Base-by-base conservation (phyloP, 345 rosid genomes). In the Linum lewisii region DNA sequence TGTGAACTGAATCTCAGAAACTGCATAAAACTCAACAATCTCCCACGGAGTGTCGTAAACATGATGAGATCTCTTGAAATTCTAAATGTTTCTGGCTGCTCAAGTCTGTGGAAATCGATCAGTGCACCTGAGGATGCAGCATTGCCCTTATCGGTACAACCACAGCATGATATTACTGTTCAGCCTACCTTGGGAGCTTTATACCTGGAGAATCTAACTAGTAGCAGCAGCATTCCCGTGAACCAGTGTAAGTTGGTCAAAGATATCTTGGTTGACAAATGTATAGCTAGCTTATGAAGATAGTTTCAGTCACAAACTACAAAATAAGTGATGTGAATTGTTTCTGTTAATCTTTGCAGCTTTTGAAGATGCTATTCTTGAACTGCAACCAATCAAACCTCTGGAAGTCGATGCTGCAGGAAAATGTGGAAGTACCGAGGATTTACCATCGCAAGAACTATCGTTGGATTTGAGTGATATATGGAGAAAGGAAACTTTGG, bases 1-100 rank as follows among this genome's bases (percentile, higher is more conserved):
- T n/a, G 22, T 51, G 21, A 51, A n/a, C 54, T 51, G 54, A 51
- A 51, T n/a, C 54, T 51, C 3, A 51, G 54, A n/a, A 51, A 51
- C 54, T 51, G 54, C 21, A 11, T 8, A 18, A 51, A 21, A 51
- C 7, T 51, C 18, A 1, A 51, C 7, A 15, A 2, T 51, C 54
- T 51, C 24, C 54, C 54, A 14, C 45, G 45, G 2, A 38, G 45
- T 38, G 45, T 38, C 16, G 45, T 38, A 38, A 9, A 38, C 11
- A 5, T 38, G 45, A 38, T 38, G 45, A 38, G 15, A 38, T 38
- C 45, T 15, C 45, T 38, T 6, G 45, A 38, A 38, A 38, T 15
- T 6, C 45, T 38, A 8, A 38, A 38, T 38, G 16, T 38, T 38
- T 38, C 45, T 38, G 45, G 45, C 45, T 38, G 45, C 45, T 38